Evolutionary conservation across 768 basidiomycete genomes (phyloP).

Genomic region (Auriscalpium orientale): DNA sequence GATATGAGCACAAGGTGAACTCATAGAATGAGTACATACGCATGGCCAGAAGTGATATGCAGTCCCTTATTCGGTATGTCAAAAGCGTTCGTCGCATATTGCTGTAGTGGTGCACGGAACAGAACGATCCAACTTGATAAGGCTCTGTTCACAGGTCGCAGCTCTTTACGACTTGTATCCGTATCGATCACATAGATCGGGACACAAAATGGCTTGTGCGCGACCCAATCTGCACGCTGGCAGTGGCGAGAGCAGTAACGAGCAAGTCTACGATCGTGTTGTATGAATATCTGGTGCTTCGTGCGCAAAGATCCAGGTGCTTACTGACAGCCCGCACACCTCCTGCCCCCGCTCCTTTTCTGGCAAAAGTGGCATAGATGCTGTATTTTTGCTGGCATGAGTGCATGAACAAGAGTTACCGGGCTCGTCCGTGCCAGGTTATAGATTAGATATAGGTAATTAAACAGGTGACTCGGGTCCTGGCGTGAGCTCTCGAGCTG

Average conservation of each 20-base stretch:
- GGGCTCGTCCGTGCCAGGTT: not conserved
- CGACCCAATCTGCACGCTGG: not conserved
- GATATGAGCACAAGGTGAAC: not conserved
- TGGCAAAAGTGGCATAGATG: not conserved
- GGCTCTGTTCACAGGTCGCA: not conserved
- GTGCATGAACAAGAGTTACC: not conserved
- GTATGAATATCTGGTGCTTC: not conserved
- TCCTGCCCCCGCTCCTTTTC: not conserved
- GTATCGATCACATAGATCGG: not conserved
- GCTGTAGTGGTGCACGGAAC: not conserved
- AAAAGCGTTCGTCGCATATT: not conserved
- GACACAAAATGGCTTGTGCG: not conserved
- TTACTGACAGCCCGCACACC: not conserved
- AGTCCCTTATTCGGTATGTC: not conserved
- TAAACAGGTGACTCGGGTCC: no score
- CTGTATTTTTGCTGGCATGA: not conserved
- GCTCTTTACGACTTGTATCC: not conserved
- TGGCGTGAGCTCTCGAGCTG: no score
- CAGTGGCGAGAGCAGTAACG: slow-evolving; percentile 1
- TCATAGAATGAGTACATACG: not conserved
- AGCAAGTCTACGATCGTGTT: not conserved
- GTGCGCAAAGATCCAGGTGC: not conserved
- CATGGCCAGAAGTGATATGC: not conserved
- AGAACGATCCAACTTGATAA: not conserved
- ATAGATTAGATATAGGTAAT: no score